Conservation (phyloP, 2,329 filamentous ascomycete species). For the Paecilomyces dactylethromorphus region DNA sequence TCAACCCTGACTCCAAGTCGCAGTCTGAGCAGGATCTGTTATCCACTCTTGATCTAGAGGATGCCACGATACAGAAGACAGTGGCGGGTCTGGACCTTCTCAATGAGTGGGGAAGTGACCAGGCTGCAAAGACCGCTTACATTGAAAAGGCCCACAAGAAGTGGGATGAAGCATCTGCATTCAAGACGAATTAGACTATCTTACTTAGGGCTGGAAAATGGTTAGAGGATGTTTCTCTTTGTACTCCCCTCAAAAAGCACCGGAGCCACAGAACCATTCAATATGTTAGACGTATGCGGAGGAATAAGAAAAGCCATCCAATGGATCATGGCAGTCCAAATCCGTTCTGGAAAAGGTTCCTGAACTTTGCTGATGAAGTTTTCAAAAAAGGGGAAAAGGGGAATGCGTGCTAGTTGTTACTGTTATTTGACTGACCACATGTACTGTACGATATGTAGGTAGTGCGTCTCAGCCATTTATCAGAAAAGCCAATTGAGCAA, state of each 20-base stretch:
- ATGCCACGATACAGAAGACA: slow-evolving; percentile 51
- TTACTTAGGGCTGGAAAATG: neutral
- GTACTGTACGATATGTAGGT: neutral
- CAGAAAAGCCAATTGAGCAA: neutral
- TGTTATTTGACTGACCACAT: neutral
- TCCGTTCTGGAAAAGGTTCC: neutral
- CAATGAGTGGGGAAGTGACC: slow-evolving; percentile 45
- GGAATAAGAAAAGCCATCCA: neutral
- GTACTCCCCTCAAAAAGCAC: neutral
- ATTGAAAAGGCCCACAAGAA: slow-evolving; percentile 31
- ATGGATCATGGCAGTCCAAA: neutral
- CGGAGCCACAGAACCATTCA: neutral
- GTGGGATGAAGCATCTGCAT: slow-evolving; percentile 35
- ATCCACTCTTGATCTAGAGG: slow-evolving; percentile 49
- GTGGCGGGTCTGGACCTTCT: slow-evolving; percentile 47
- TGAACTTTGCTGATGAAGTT: neutral
- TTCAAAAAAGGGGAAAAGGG: neutral
- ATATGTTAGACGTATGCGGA: neutral
- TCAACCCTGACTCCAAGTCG: slow-evolving; percentile 52
- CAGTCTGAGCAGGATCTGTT: slow-evolving; percentile 57
- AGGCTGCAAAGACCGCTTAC: slow-evolving; percentile 46
- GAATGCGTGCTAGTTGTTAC: slow-evolving; percentile 1
- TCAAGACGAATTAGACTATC: slow-evolving; percentile 16
- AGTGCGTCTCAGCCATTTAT: neutral
- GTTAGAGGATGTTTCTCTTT: neutral